Base-by-base conservation (phyloP, 257 asterid species). In the Solanum chaucha region DNA sequence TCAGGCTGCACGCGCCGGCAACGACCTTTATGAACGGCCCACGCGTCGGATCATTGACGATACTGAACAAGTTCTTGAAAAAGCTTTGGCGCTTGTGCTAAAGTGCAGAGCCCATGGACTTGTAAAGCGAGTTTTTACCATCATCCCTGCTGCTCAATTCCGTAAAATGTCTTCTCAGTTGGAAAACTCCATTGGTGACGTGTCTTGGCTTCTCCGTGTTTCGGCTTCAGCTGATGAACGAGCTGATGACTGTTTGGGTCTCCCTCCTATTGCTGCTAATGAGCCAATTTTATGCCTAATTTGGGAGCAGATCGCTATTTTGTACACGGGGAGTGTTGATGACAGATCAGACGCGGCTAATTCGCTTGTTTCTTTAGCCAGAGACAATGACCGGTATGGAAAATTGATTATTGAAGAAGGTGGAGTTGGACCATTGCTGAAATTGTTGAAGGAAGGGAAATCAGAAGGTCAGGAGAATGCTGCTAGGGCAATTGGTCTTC, bases 201-300 rank as follows among this genome's bases (percentile, higher is more conserved):
- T 95, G 3, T 94, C 96, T 5, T 95, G 98, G 98, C 93, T 95
- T 80, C 93, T 95, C 72, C 92, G 97, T n/a, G 96, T 95, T 61
- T 94, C 98, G 12, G 97, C 95, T 78, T 71, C 97, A 19, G 93
- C 93, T 75, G 92, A 87, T 72, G 97, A 93, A 64, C 91, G 95
- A 12, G 94, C 34, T n/a, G 94, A 92, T 78, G 96, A 90, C 88
- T 91, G 91, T 87, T 92, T 94, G 2, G 97, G 98, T 32, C 90
- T 95, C 4, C 98, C 98, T 1, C 98, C 98, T 1, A 95, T 95
- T 87, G 97, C 98, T 44, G 93, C 95, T 84, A 94, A 93, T 67
- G 98, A 94, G 82, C 98, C 98, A 2, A 95, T 95, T 40, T 91
- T 95, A 44, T 84, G 92, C 86, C 90, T 95, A 34, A 95, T 95